phyloP scores from a whole-genome alignment of 768 basidiomycete species.

The Psilocybe cyanescens region DNA sequence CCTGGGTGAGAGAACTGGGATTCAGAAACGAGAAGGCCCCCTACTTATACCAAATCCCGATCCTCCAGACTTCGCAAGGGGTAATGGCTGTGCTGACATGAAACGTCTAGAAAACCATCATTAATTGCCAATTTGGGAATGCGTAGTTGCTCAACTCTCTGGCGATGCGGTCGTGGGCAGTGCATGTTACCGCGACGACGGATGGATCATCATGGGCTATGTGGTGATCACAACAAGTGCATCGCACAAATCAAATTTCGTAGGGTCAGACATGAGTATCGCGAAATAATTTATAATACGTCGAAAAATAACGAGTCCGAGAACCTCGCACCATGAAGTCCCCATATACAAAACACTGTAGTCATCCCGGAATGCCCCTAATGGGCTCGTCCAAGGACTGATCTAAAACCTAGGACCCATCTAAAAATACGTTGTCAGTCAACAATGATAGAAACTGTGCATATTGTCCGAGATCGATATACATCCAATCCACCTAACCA shows the following conservation, averaged over 20 bases:
- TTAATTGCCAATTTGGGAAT: constrained; percentile 5
- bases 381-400: too few species aligned
- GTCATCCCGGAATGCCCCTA: too few species aligned
- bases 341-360: too few species aligned
- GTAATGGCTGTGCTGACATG: constrained; percentile 18
- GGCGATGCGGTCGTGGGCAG: constrained; percentile 1
- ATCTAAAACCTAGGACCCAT: too few species aligned
- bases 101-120: constrained; percentile 14
- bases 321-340: too few species aligned
- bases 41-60: constrained; percentile 19
- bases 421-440: too few species aligned
- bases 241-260: too few species aligned
- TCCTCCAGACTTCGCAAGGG: constrained; percentile 3
- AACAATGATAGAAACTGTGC: background rate
- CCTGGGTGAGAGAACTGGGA: constrained; percentile 25
- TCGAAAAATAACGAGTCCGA: too few species aligned
- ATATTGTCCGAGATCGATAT: background rate
- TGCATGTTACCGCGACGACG: background rate
- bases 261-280: too few species aligned
- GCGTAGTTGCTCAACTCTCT: background rate
- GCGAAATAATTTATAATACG: too few species aligned
- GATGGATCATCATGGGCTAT: background rate
- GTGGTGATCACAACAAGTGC: background rate
- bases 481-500: background rate
- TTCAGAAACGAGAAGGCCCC: background rate